Conservation (phyloP, 768 basidiomycete genomes). For the Lentinula sp. region DNA sequence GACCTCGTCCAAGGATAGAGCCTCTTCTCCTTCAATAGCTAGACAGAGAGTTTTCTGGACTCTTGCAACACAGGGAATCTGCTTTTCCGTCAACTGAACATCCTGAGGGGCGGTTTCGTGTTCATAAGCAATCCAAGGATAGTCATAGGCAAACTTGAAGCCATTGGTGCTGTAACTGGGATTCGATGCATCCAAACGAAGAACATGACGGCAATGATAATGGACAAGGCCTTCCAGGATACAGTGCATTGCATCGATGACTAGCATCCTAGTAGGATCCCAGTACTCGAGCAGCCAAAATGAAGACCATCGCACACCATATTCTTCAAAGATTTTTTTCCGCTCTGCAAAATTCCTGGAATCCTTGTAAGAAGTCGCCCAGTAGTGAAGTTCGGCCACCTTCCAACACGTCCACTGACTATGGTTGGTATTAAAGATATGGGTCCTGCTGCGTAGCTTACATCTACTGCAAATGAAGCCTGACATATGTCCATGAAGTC, state of each 20-base stretch:
- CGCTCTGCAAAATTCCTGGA: slow-evolving; percentile 12
- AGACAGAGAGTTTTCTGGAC: background rate
- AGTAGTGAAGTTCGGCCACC: slow-evolving; percentile 10
- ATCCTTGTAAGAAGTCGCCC: slow-evolving; percentile 16
- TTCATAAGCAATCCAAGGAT: background rate
- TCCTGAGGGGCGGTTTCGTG: background rate
- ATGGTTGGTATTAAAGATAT: slow-evolving; percentile 22
- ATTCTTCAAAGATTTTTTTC: slow-evolving; percentile 12
- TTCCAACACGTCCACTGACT: slow-evolving; percentile 16
- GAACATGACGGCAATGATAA: slow-evolving; percentile 21
- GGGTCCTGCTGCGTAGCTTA: slow-evolving; percentile 7
- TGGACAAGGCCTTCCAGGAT: slow-evolving; percentile 26
- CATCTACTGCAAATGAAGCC: slow-evolving; percentile 24
- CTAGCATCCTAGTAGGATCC: slow-evolving; percentile 9
- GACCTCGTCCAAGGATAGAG: background rate
- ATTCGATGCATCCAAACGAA: background rate
- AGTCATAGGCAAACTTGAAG: background rate
- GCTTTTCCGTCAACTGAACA: background rate
- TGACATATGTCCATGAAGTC: slow-evolving; percentile 13
- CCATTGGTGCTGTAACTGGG: background rate
- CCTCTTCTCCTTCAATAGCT: background rate
- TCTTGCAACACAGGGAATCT: background rate
- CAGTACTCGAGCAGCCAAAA: slow-evolving; percentile 20
- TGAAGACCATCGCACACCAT: slow-evolving; percentile 22
- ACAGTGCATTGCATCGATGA: slow-evolving; percentile 36